Evolutionary conservation across 1,139 yeast genomes (phyloP), one percentile per base, ranked within the genome.

Genomic region (Lodderomyces beijingensis): DNA sequence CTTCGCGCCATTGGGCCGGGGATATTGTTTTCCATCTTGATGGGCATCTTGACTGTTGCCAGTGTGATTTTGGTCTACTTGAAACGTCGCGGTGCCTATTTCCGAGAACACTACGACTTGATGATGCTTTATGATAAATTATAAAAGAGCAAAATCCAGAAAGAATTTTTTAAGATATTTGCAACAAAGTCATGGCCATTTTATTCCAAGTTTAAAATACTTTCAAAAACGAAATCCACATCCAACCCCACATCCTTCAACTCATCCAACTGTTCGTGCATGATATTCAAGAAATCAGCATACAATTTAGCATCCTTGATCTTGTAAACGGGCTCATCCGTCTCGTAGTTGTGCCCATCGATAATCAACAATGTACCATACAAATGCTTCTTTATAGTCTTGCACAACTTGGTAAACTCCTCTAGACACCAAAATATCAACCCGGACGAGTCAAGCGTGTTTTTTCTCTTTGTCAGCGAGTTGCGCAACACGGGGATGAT

Each of bases 161-260:
- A 16, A 19, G 21, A 10, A 19, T 19, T 7, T 10, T 19, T 19
- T 8, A 8, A 8, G 7, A 19, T 19, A 19, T 19, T 8, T 19
- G 7, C n/a, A n/a, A n/a, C n/a, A n/a, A n/a, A n/a, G n/a, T n/a
- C n/a, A n/a, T n/a, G n/a, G n/a, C n/a, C n/a, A 11, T 25, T 25
- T 17, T 21, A 33, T 26, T 36, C 31, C 27, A 33, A 20, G 24
- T 28, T 31, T 22, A 43, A 16, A 16, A 59, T 49, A 25, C 56
- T 56, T 28, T 74, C 77, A 45, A 79, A 61, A 29, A 79, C 53
- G 44, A 74, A 82, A 39, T 75, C 89, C 34, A 86, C 78, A 46
- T 85, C 86, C 33, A 88, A 65, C 0, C 95, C 95, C 8, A 76
- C 78, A 1, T 62, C 55, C 45, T 78, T 79, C 44, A 88, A 59